Base-by-base conservation (phyloP, 305 asterid genomes). In the Plantago coronopus region DNA sequence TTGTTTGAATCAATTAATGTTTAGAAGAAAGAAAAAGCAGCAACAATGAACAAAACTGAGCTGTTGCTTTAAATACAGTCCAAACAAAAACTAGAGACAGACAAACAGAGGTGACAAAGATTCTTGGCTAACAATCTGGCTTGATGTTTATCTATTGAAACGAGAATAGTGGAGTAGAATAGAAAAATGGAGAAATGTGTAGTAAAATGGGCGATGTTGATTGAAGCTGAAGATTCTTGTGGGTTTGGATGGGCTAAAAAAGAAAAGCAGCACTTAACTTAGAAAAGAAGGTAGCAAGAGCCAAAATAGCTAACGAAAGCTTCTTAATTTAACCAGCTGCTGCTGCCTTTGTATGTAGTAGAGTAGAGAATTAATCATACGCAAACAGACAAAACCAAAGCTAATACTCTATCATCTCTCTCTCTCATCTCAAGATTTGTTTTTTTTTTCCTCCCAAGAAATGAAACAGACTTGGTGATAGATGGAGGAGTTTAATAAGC, bases 261-360 rank as follows among this genome's bases (percentile, higher is more conserved):
- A 69, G 59, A 62, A 63, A 77, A 76, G 21, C 8, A 16, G 37
- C 58, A 74, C 81, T 72, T 67, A 61, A 66, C 85, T 81, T 72
- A 62, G 31, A 74, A 48, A 68, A 62, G 67, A 74, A 77, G 87
- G 78, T 74, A 74, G 40, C 40, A 34, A 73, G 64, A 72, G 85
- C 86, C 84, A 83, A 85, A 89, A 77, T 68, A 76, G 78, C 82
- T 69, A 79, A 80, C 79, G 57, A 76, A 80, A 85, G 81, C 80
- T 64, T 71, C 80, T 64, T 71, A 67, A 64, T 74, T 7, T 3
- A 9, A 7, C 40, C 40, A 34, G 40, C 31, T 5, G 31, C 31
- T 5, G 4, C 31, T 27, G 2, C 10, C 40, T 34, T 34, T 34
- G 12, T 34, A 7, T 34, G 12, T 34, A 34, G 40, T 4, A 0